Evolutionary conservation across 768 basidiomycete species (phyloP).

Genomic region (Mrakia gelida): DNA sequence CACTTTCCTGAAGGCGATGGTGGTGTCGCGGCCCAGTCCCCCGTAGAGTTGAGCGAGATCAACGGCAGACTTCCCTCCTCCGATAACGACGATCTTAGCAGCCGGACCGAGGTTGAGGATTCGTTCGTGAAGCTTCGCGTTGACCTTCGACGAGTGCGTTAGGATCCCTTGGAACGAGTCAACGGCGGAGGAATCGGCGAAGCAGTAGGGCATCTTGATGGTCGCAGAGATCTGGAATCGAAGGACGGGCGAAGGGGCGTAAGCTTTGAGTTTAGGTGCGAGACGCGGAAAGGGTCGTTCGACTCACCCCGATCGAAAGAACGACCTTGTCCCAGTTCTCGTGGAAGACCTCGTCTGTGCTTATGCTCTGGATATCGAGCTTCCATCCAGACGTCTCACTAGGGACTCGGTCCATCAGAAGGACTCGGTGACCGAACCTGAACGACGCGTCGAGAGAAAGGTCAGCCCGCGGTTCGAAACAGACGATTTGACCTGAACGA

Average conservation of each 20-base stretch:
- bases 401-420: neutral
- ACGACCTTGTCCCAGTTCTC: slow-evolving; percentile 1
- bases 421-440: neutral
- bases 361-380: neutral
- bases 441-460: neutral
- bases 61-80: neutral
- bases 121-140: neutral
- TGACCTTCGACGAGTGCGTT: neutral
- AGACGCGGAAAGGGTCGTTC: too few relatives aligned
- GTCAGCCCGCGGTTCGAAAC: neutral
- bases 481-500: too few relatives aligned
- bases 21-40: neutral
- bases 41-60: neutral
- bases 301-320: neutral
- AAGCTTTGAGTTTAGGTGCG: neutral
- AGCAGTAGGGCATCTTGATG: neutral
- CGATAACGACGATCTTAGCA: neutral
- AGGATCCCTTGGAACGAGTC: neutral
- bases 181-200: neutral
- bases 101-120: neutral
- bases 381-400: neutral
- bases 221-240: neutral
- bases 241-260: neutral
- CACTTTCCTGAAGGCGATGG: neutral
- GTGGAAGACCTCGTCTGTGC: neutral